Percentiles rank a stretch among this genome's conserved stretches.
phyloP scores from a whole-genome alignment of 148 eudicot species.

The Chenopodium formosanum region DNA sequence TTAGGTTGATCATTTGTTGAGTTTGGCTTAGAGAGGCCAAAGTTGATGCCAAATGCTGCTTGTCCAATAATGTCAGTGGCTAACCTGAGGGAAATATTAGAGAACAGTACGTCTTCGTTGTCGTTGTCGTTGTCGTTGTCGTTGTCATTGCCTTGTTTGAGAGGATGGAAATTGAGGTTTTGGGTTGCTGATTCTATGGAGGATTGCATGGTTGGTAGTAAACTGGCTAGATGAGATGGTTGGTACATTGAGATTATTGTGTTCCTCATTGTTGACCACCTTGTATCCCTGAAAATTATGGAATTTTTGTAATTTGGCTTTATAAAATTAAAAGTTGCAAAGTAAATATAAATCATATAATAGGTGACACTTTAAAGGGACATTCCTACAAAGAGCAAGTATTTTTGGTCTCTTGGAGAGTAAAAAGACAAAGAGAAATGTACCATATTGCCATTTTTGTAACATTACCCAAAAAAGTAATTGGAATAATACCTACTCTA shows the following conservation, averaged over 20 bases:
- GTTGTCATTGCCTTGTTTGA: conserved; percentile 17
- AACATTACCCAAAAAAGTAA: too few species aligned
- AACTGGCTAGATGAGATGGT: conserved; percentile 80
- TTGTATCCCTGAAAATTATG: conserved; percentile 55
- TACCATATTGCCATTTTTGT: too few species aligned
- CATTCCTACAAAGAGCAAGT: too few species aligned
- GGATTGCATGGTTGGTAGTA: conserved; percentile 79
- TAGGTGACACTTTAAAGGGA: too few species aligned
- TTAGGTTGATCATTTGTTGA: conserved; percentile 26
- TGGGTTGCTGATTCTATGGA: conserved; percentile 53
- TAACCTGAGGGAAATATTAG: conserved; percentile 66
- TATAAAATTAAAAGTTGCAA: not conserved
- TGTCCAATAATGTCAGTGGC: conserved; percentile 87
- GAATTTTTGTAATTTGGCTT: too few species aligned
- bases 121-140: conserved; percentile 22
- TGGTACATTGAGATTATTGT: conserved; percentile 81
- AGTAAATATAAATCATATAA: not conserved
- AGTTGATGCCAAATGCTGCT: conserved; percentile 85
- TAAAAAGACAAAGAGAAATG: too few species aligned
- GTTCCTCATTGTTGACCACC: conserved; percentile 91
- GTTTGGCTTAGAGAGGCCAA: conserved; percentile 63
- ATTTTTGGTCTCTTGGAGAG: too few species aligned
- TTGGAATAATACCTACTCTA: too few species aligned
- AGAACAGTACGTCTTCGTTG: conserved; percentile 45
- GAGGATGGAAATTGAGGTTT: conserved; percentile 29